These are phyloP conservation scores for Westerdykella sp. DNA, from an alignment of 2,329 filamentous ascomycete species.

Conservation along the genomic window DNA sequence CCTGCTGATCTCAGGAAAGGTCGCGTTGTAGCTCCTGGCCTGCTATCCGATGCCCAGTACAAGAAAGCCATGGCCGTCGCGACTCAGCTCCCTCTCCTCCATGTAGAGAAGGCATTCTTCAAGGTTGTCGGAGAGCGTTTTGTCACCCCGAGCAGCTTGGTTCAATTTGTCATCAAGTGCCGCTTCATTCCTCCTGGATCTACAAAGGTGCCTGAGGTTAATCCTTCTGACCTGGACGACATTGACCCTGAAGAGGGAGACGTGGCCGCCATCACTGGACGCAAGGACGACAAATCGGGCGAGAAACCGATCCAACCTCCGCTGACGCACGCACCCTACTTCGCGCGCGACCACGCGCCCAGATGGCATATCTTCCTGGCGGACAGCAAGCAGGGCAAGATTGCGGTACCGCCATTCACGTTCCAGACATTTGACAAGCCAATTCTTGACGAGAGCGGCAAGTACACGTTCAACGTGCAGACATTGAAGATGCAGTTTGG, in stretches of 20 bases:
- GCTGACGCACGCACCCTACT: slow-evolving; percentile 85
- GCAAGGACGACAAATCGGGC: slow-evolving; percentile 60
- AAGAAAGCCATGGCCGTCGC: slow-evolving; percentile 68
- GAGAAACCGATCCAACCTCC: slow-evolving; percentile 67
- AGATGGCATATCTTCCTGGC: slow-evolving; percentile 93
- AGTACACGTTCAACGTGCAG: slow-evolving; percentile 90
- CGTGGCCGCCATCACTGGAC: slow-evolving; percentile 74
- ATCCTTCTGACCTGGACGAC: slow-evolving; percentile 78
- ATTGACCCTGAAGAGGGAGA: slow-evolving; percentile 90
- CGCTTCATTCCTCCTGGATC: slow-evolving; percentile 86
- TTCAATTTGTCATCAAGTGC: slow-evolving; percentile 91
- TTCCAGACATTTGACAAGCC: slow-evolving; percentile 90
- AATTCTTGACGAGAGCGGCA: slow-evolving; percentile 70
- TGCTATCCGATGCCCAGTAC: slow-evolving; percentile 73
- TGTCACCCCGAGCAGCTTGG: slow-evolving; percentile 85
- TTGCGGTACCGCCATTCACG: slow-evolving; percentile 94
- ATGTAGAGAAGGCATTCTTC: slow-evolving; percentile 92
- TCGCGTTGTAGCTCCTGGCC: slow-evolving; percentile 62
- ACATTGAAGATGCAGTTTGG: slow-evolving; percentile 97
- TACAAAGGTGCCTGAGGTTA: slow-evolving; percentile 64
- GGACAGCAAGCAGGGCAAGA: slow-evolving; percentile 89
- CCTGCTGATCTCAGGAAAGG: slow-evolving; percentile 67
- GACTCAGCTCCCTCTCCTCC: slow-evolving; percentile 74
- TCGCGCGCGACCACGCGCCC: slow-evolving; percentile 80
- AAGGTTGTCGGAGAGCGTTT: slow-evolving; percentile 93